phyloP scores from a whole-genome alignment of 1,139 yeast species.

The Chernovozyma sophiae-reginae region DNA sequence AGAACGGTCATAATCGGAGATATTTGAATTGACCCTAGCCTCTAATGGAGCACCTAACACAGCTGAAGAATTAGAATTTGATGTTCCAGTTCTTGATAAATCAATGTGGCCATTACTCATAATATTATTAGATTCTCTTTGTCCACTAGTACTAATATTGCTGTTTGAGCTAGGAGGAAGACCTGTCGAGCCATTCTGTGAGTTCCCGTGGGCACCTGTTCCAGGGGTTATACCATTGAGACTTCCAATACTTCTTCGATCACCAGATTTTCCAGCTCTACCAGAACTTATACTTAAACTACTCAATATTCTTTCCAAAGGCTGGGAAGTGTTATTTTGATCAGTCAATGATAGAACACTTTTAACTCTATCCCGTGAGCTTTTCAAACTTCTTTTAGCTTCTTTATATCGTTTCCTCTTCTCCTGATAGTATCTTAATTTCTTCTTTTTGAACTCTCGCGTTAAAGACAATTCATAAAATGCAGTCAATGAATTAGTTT shows the following conservation, averaged over 20 bases:
- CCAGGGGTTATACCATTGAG: background rate
- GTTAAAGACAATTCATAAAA: conserved; percentile 75
- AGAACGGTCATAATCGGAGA: conserved; percentile 3
- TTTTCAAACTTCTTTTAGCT: conserved; percentile 38
- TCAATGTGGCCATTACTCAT: too few species aligned
- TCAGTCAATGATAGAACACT: conserved; percentile 37
- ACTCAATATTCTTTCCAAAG: conserved; percentile 39
- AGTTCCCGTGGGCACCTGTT: conserved; percentile 1
- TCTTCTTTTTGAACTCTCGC: conserved; percentile 46
- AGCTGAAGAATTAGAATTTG: background rate
- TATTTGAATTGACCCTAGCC: background rate
- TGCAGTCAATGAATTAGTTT: conserved; percentile 80
- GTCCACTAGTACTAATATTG: background rate
- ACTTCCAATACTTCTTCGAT: background rate
- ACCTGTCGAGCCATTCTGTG: background rate
- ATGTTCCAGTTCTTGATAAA: background rate
- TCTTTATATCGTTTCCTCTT: conserved; percentile 39
- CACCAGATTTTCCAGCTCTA: background rate
- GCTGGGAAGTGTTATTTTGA: conserved; percentile 24
- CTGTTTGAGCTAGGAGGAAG: background rate
- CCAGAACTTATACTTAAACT: conserved; percentile 32
- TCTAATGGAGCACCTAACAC: background rate
- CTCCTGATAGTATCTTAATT: conserved; percentile 27
- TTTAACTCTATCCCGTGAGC: conserved; percentile 50
- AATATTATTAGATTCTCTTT: background rate